Evolutionary conservation across 192 early-diverging fungal genomes (phyloP), one percentile per base, ranked within the genome.

Genomic region (Entomortierella lignicola): DNA sequence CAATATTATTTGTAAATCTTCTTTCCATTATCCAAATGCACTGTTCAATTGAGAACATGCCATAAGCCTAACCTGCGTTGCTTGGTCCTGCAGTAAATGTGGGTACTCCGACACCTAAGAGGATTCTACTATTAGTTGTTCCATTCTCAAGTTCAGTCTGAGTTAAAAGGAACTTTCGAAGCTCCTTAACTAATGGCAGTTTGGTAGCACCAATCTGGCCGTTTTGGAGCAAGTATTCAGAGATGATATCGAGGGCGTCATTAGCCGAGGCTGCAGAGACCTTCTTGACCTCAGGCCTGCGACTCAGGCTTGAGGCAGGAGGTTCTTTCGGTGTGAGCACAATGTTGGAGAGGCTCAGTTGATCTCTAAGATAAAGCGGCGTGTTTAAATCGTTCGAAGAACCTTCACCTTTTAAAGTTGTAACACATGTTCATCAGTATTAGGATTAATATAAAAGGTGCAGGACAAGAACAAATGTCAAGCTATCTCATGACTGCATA

Each of bases 121-220:
- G 50, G 0, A 72, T 26, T 21, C 48, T 68, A 32, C 59, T 60
- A 48, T 54, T 66, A 2, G 50, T 4, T 13, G 51, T n/a, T 20
- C 57, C 68, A 25, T 79, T 79, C 32, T 79, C 75, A 7, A 66
- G 12, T 31, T 69, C 67, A 42, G 68, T 79, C 53, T 79, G 75
- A 8, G 56, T 47, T 4, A 79, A 55, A 29, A 79, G 48, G 25
- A 79, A 79, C 51, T 65, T 70, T 60, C 75, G 66, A 8, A 79
- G 63, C 34, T 79, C 75, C 30, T 69, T 79, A 8, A 79, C 75
- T 20, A 79, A 27, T 30, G 75, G 75, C 31, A 79, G 51, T 42
- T 79, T 79, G 37, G 75, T 65, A 18, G 68, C 75, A 31, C 75
- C 75, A 50, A 79, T 69, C 27, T 79, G 66, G 23, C 75, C 75